These are phyloP conservation scores for Penicillium sp. DNA, from an alignment of 2,329 filamentous ascomycete genomes.

Conservation along the genomic window DNA sequence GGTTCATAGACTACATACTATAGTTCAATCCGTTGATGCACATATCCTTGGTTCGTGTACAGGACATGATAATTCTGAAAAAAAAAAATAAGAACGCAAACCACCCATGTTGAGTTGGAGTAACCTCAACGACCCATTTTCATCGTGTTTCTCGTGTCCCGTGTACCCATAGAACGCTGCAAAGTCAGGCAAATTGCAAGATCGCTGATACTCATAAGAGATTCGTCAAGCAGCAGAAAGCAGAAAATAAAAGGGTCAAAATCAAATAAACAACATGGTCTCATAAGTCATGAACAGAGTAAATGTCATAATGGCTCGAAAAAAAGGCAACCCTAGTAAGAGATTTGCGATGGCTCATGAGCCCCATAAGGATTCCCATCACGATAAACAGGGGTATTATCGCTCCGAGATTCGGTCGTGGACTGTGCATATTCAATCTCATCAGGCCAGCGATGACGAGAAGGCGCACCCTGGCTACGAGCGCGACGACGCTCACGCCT, in stretches of 20 bases:
- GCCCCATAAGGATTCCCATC: slow-evolving; percentile 20
- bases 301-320: neutral
- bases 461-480: slow-evolving; percentile 23
- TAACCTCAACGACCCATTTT: neutral
- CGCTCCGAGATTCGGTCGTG: neutral
- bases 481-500: slow-evolving; percentile 49
- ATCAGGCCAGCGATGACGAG: slow-evolving; percentile 29
- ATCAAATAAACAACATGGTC: neutral
- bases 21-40: neutral
- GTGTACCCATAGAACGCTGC: neutral
- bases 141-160: neutral
- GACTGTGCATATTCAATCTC: slow-evolving; percentile 30
- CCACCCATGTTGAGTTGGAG: neutral
- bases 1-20: neutral
- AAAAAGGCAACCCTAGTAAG: slow-evolving; percentile 16
- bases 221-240: neutral
- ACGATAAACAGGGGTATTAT: slow-evolving; percentile 9
- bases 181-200: neutral
- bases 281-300: slow-evolving; percentile 15
- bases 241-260: neutral
- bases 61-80: neutral
- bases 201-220: neutral
- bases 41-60: neutral
- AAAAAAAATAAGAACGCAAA: neutral
- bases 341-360: slow-evolving; percentile 15